These are phyloP conservation scores for Clonostachys rhizophaga DNA, from an alignment of 2,329 filamentous ascomycete species.

Conservation along the genomic window DNA sequence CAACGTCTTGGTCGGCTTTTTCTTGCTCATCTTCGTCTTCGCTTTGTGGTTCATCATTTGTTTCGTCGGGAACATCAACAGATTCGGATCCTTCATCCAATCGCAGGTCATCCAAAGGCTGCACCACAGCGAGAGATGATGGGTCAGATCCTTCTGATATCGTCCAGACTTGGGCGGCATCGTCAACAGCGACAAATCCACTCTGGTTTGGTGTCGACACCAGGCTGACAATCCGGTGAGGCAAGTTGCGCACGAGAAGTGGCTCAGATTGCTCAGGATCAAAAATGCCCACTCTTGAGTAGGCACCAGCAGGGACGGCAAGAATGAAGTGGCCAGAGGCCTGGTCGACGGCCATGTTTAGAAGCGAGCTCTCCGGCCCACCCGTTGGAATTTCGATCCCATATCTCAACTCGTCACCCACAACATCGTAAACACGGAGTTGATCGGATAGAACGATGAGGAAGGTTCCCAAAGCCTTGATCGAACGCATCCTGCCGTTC, in stretches of 20 bases:
- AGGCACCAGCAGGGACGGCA: slow-evolving; percentile 32
- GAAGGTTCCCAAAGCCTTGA: slow-evolving; percentile 68
- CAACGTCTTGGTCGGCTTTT: slow-evolving; percentile 36
- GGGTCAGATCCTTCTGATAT: slow-evolving; percentile 55
- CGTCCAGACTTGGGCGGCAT: slow-evolving; percentile 67
- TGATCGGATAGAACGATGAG: slow-evolving; percentile 71
- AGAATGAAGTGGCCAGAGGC: slow-evolving; percentile 63
- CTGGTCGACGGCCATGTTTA: slow-evolving; percentile 68
- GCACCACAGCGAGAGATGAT: slow-evolving; percentile 43
- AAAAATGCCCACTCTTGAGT: slow-evolving; percentile 61
- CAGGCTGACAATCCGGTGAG: slow-evolving; percentile 60
- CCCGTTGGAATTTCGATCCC: slow-evolving; percentile 50
- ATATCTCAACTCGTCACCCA: slow-evolving; percentile 70
- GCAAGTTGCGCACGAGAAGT: slow-evolving; percentile 51
- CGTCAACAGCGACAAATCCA: slow-evolving; percentile 73
- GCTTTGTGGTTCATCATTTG: slow-evolving; percentile 27
- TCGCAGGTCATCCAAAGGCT: slow-evolving; percentile 49
- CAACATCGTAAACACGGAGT: slow-evolving; percentile 78
- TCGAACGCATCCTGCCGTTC: slow-evolving; percentile 57
- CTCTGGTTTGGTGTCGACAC: slow-evolving; percentile 58
- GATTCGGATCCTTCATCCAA: slow-evolving; percentile 31
- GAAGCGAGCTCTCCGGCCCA: slow-evolving; percentile 34
- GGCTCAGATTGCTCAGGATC: slow-evolving; percentile 54
- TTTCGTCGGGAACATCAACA: slow-evolving; percentile 31
- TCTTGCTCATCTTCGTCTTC: slow-evolving; percentile 30